Conservation (phyloP, 169 alveolate species). For the Eimeria sp. region DNA sequence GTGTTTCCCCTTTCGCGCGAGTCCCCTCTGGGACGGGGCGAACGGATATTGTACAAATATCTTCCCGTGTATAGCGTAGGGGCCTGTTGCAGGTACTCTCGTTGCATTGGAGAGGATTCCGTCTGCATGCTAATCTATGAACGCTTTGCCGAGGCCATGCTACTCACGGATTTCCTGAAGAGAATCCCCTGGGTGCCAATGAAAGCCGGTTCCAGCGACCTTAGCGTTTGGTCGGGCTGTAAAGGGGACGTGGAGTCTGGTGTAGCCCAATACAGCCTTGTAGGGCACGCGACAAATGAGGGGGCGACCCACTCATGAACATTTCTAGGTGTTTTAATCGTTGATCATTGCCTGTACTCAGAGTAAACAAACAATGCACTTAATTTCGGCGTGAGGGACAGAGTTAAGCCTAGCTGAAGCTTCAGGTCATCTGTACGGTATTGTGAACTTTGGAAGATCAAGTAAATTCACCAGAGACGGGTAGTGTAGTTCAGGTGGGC, state of each 20-base stretch:
- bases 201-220: not conserved
- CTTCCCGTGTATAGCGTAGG: too few relatives aligned
- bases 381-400: not conserved
- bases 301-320: not conserved
- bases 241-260: too few relatives aligned
- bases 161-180: not conserved
- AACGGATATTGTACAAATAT: too few relatives aligned
- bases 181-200: not conserved
- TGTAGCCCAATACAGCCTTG: not conserved
- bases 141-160: not conserved
- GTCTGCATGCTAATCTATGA: not conserved
- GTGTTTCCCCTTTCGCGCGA: too few relatives aligned
- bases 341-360: not conserved
- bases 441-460: not conserved
- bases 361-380: not conserved
- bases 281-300: not conserved
- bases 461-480: not conserved
- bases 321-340: not conserved
- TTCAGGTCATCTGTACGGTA: not conserved
- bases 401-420: not conserved
- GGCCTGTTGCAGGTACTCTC: not conserved
- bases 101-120: not conserved
- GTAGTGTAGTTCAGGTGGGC: not conserved
- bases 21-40: too few relatives aligned
- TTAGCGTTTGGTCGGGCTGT: not conserved